Evolutionary conservation across 2,329 filamentous ascomycete genomes (phyloP).

Genomic region (Sclerotinia sclerotiorum): DNA sequence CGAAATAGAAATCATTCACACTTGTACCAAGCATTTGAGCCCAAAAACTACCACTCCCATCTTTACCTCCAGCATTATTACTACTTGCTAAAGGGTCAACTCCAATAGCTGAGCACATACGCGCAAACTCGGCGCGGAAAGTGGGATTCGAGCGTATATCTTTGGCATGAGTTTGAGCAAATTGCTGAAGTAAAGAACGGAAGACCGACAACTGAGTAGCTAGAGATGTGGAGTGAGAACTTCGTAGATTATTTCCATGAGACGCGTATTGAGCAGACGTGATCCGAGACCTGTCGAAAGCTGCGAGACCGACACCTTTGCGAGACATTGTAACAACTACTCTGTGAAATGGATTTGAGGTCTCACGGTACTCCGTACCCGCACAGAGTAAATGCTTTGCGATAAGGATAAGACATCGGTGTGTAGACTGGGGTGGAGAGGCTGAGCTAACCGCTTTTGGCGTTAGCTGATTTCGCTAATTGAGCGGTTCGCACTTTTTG

Average conservation of each 20-base stretch:
- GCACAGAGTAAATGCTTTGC: background rate
- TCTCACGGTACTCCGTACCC: background rate
- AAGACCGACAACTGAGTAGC: slow-evolving; percentile 94
- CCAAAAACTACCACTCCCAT: slow-evolving; percentile 72
- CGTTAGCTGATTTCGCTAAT: slow-evolving; percentile 22
- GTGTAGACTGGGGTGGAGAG: background rate
- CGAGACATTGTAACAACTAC: slow-evolving; percentile 56
- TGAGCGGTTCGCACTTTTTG: slow-evolving; percentile 23
- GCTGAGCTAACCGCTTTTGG: background rate
- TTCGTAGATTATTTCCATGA: slow-evolving; percentile 85
- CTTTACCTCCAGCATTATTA: slow-evolving; percentile 51
- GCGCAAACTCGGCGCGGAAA: slow-evolving; percentile 95
- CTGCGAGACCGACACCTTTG: slow-evolving; percentile 85
- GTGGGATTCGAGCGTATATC: slow-evolving; percentile 94
- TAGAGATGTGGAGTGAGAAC: slow-evolving; percentile 78
- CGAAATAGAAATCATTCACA: slow-evolving; percentile 98
- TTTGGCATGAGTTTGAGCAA: slow-evolving; percentile 89
- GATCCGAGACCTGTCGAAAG: slow-evolving; percentile 81
- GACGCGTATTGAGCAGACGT: slow-evolving; percentile 86
- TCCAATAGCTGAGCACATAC: slow-evolving; percentile 96
- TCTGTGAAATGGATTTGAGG: slow-evolving; percentile 7
- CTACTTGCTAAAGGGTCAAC: slow-evolving; percentile 86
- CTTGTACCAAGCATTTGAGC: slow-evolving; percentile 85
- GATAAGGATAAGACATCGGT: slow-evolving; percentile 20
- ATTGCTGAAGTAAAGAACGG: slow-evolving; percentile 91